Percentiles rank a stretch among this genome's conserved stretches.
These are phyloP conservation scores for Sporothrix pallida DNA, from an alignment of 2,329 filamentous ascomycete species.

Conservation along the genomic window DNA sequence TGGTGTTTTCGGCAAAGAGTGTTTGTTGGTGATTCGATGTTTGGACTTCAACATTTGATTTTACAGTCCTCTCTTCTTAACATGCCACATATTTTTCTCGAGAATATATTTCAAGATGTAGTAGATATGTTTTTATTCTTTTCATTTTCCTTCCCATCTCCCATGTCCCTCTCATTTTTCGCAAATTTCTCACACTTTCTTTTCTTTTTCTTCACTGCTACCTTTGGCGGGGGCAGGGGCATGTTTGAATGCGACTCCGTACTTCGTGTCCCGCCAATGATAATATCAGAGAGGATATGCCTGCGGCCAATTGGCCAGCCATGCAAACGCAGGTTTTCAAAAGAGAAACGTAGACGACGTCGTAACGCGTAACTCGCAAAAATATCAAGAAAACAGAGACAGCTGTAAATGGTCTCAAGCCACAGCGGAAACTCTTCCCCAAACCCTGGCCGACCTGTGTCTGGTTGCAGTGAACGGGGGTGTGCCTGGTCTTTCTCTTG, in stretches of 20 bases:
- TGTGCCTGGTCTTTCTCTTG: conserved; percentile 1
- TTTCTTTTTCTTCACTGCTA: conserved; percentile 1
- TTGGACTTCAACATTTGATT: background rate
- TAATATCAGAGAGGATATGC: background rate
- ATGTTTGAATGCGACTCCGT: conserved; percentile 15
- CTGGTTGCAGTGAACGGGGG: conserved; percentile 8
- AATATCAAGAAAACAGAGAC: background rate
- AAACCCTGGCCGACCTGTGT: background rate
- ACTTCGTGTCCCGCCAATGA: background rate
- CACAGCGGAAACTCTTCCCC: background rate
- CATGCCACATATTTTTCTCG: background rate
- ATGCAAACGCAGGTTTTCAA: background rate
- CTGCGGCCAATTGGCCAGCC: background rate
- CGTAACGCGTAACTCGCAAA: conserved; percentile 9
- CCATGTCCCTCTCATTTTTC: background rate
- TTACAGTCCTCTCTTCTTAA: background rate
- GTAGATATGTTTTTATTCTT: background rate
- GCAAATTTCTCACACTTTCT: background rate
- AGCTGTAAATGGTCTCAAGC: background rate
- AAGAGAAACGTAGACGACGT: background rate
- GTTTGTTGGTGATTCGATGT: background rate
- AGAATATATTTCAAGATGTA: background rate
- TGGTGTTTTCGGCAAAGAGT: background rate
- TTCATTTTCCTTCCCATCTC: background rate
- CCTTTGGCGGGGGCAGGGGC: conserved; percentile 11